Evolutionary conservation across 768 basidiomycete species (phyloP).

Genomic region (Lactarius evosmus): DNA sequence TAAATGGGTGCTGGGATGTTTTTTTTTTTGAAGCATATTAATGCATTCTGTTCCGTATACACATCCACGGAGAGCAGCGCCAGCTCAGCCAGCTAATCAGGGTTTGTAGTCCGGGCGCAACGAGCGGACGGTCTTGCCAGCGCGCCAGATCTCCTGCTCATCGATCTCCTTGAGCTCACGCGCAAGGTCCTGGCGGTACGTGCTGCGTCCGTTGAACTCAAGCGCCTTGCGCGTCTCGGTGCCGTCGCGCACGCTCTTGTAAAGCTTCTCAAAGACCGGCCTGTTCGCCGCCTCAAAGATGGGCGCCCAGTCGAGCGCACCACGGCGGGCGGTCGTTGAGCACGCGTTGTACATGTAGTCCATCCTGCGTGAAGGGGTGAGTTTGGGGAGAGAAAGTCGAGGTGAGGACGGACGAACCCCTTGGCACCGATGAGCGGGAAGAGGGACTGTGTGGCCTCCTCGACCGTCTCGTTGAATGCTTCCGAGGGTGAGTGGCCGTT

Average conservation of each 20-base stretch:
- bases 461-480: constrained; percentile 99
- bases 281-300: constrained; percentile 92
- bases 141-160: constrained; percentile 98
- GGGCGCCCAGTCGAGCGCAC: constrained; percentile 98
- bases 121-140: constrained; percentile 90
- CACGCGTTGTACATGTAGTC: constrained; percentile 99
- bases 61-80: background rate
- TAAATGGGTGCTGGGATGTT: constrained; percentile 7
- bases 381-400: background rate
- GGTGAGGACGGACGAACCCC: constrained; percentile 52
- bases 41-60: background rate
- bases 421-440: constrained; percentile 96
- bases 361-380: constrained; percentile 53
- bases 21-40: constrained; percentile 1
- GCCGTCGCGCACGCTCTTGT: constrained; percentile 91
- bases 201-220: constrained; percentile 89
- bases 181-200: constrained; percentile 90
- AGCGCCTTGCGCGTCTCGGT: constrained; percentile 96
- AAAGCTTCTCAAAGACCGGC: constrained; percentile 92
- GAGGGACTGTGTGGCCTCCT: constrained; percentile 99
- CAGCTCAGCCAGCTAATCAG: constrained; percentile 14
- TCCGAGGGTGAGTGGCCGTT: constrained; percentile 97
- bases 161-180: constrained; percentile 93
- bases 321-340: constrained; percentile 98
- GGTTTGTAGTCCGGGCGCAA: constrained; percentile 84